Conservation (phyloP, 1,284 basidiomycete species). For the Leccinum ponderosum region DNA sequence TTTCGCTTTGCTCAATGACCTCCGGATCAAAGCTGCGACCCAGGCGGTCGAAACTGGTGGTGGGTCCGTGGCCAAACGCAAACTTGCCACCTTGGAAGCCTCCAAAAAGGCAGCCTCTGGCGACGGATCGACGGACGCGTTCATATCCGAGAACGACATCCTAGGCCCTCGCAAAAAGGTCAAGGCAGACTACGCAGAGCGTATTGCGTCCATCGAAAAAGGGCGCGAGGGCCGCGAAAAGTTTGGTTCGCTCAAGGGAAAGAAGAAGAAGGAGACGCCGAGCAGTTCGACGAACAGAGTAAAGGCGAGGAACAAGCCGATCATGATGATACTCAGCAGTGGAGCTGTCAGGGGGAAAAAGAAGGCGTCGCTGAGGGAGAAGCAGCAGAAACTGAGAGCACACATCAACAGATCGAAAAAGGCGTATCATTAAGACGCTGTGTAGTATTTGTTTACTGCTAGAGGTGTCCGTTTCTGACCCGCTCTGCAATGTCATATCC, state of each 20-base stretch:
- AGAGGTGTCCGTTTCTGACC: slow-evolving; percentile 21
- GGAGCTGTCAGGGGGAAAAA: slow-evolving; percentile 81
- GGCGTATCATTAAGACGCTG: slow-evolving; percentile 36
- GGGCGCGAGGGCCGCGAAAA: slow-evolving; percentile 96
- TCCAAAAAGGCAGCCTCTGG: slow-evolving; percentile 53
- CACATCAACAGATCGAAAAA: slow-evolving; percentile 76
- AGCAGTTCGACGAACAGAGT: slow-evolving; percentile 88
- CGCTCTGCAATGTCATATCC: slow-evolving; percentile 62
- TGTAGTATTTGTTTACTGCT: slow-evolving; percentile 2
- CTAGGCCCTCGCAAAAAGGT: slow-evolving; percentile 92
- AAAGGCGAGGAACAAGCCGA: slow-evolving; percentile 88
- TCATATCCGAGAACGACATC: slow-evolving; percentile 91
- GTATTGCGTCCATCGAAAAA: slow-evolving; percentile 89
- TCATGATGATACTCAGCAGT: slow-evolving; percentile 90
- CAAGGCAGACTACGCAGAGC: slow-evolving; percentile 94
- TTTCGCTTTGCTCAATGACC: slow-evolving; percentile 90
- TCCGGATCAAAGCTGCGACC: slow-evolving; percentile 82
- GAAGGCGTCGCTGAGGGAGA: slow-evolving; percentile 84
- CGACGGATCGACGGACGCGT: slow-evolving; percentile 54
- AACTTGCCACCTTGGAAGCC: slow-evolving; percentile 77
- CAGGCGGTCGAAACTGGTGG: slow-evolving; percentile 72
- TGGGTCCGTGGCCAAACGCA: slow-evolving; percentile 83
- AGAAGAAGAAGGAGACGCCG: slow-evolving; percentile 78
- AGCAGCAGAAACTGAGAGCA: slow-evolving; percentile 74
- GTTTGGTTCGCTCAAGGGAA: slow-evolving; percentile 87